Evolutionary conservation across 495 filamentous ascomycete genomes (phyloP), one percentile per base, ranked within the genome.

Genomic region (Ramalina intermedia): DNA sequence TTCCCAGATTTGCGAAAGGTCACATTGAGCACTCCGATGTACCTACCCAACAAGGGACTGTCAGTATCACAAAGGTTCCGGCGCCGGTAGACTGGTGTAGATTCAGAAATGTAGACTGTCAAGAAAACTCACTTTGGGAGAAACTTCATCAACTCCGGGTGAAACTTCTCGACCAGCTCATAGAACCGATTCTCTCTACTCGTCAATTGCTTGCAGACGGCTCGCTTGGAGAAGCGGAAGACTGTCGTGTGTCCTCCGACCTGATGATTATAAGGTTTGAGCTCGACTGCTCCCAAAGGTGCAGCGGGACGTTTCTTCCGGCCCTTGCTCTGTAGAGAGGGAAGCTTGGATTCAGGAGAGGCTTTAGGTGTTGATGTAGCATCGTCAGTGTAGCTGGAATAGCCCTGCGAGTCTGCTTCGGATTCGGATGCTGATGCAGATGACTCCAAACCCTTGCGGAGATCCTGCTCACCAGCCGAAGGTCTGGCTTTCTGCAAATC

Each of bases 121-220:
- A 13, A 16, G 7, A 14, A 18, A 51, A 70, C 83, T 52, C 74
- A 95, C 89, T 85, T 90, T 39, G 91, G 91, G 48, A 98, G 67
- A 65, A 96, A 98, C 20, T 79, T 76, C 48, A 98, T 68, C 58
- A 98, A 72, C 54, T 95, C 81, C 37, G 89, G 86, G 63, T 98
- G 90, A 48, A 83, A 75, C 52, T 73, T 75, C 68, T 98, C 91
- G 54, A 98, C 82, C 47, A 81, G 91, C 63, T 98, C 91, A 62
- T 98, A 98, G 59, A 98, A 98, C 64, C 94, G 85, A 66, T 98
- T 98, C 58, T 98, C 91, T 56, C 87, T 71, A 58, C 94, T 96
- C 63, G 91, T 96, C 53, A 98, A 75, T 67, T 94, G 87, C 63
- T 98, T 98, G 72, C 93, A 96, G 16, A 98, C 90, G 47, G 91